Conservation (phyloP, 2,329 filamentous ascomycete species). For the Incumbomyces lentus region DNA sequence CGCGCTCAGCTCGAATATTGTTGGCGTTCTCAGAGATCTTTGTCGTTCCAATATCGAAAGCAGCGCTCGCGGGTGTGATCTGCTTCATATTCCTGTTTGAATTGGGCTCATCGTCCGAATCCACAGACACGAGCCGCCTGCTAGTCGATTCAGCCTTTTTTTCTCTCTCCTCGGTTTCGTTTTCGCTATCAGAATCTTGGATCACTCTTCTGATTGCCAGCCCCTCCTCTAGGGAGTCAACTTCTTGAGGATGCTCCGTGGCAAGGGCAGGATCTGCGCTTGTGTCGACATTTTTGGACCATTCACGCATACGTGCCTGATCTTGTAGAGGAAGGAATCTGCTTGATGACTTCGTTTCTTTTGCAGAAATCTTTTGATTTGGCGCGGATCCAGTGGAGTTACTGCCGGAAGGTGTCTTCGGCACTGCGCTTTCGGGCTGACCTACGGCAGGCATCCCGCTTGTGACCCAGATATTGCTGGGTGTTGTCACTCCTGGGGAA, state of each 20-base stretch:
- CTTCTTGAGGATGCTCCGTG: conserved; percentile 12
- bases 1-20: neutral
- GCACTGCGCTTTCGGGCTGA: neutral
- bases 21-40: too few species aligned
- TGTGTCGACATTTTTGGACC: conserved; percentile 13
- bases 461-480: neutral
- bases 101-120: conserved; percentile 8
- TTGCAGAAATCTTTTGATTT: neutral
- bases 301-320: conserved; percentile 13
- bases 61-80: neutral
- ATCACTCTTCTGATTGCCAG: conserved; percentile 9
- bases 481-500: neutral
- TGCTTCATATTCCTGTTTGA: neutral
- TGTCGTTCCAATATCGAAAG: too few species aligned
- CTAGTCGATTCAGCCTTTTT: neutral
- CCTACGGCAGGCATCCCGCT: neutral
- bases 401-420: neutral
- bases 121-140: conserved; percentile 2
- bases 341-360: neutral
- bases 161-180: neutral
- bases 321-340: conserved; percentile 8
- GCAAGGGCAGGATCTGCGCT: conserved; percentile 15
- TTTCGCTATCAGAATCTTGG: conserved; percentile 14
- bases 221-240: conserved; percentile 1
- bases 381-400: neutral